Percentiles rank a stretch among this genome's conserved stretches.
Conservation (phyloP, 2,329 filamentous ascomycete genomes). For the Xylaria multiplex region DNA sequence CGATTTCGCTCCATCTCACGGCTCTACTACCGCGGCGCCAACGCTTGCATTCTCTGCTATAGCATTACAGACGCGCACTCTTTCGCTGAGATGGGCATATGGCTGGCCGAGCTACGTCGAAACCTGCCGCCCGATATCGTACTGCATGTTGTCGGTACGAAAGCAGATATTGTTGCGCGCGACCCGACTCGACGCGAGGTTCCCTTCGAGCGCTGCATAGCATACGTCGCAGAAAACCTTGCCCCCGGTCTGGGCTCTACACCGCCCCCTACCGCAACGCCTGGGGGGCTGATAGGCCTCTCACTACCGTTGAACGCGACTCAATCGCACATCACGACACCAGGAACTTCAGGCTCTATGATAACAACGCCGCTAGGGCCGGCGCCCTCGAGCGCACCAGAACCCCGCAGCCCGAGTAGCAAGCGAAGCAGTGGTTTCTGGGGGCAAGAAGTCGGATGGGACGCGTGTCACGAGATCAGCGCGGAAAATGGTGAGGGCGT, state of each 20-base stretch:
- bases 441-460: slow-evolving; percentile 94
- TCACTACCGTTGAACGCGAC: slow-evolving; percentile 45
- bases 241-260: slow-evolving; percentile 75
- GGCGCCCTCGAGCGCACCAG: slow-evolving; percentile 46
- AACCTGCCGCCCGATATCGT: slow-evolving; percentile 83
- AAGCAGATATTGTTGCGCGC: slow-evolving; percentile 87
- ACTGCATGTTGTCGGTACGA: slow-evolving; percentile 94
- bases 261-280: slow-evolving; percentile 71
- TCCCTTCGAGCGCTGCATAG: slow-evolving; percentile 94
- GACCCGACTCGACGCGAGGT: slow-evolving; percentile 84
- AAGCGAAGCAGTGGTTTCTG: slow-evolving; percentile 82
- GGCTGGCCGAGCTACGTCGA: slow-evolving; percentile 84
- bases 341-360: slow-evolving; percentile 33
- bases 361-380: slow-evolving; percentile 53
- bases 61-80: slow-evolving; percentile 87
- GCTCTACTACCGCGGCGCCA: slow-evolving; percentile 95
- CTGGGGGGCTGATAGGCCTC: slow-evolving; percentile 45
- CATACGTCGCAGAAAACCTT: slow-evolving; percentile 92
- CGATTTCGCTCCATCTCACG: slow-evolving; percentile 93
- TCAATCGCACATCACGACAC: slow-evolving; percentile 43
- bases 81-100: slow-evolving; percentile 91
- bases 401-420: slow-evolving; percentile 69
- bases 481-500: slow-evolving; percentile 95
- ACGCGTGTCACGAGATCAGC: slow-evolving; percentile 96
- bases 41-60: slow-evolving; percentile 94